A percentile compares a stretch with the other conserved stretches of the same genome.
phyloP scores from a whole-genome alignment of 2,329 filamentous ascomycete genomes.

The Aspergillus ibericus region DNA sequence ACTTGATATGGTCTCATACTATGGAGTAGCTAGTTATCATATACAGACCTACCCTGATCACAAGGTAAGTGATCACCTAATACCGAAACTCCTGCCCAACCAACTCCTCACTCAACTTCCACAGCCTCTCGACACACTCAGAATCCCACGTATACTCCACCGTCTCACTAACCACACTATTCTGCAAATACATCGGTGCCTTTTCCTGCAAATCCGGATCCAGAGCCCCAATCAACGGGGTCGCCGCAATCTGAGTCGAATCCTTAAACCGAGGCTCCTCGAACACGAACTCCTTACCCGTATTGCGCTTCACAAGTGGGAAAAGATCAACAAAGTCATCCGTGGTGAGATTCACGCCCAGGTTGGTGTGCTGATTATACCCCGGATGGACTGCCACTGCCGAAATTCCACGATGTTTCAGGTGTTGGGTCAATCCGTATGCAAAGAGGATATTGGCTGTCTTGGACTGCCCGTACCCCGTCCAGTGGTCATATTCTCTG shows the following conservation, averaged over 20 bases:
- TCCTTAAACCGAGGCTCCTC: slow-evolving; percentile 2
- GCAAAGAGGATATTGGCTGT: background rate
- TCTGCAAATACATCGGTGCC: slow-evolving; percentile 1
- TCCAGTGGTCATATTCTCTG: slow-evolving; percentile 4
- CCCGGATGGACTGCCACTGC: background rate
- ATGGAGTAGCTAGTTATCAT: too few relatives aligned
- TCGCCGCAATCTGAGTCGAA: background rate
- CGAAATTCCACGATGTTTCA: background rate
- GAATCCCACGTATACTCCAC: slow-evolving; percentile 2
- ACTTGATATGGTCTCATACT: too few relatives aligned
- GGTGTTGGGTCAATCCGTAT: background rate
- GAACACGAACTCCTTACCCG: background rate
- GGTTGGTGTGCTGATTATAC: background rate
- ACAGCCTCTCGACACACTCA: background rate
- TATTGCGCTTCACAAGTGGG: background rate
- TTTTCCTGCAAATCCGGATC: background rate
- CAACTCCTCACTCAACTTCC: slow-evolving; percentile 7
- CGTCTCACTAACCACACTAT: background rate
- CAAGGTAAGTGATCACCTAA: background rate
- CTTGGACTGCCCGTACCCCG: background rate
- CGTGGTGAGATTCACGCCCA: background rate
- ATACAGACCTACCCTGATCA: too few relatives aligned
- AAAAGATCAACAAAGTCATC: background rate
- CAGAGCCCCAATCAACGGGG: slow-evolving; percentile 1
- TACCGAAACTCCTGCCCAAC: slow-evolving; percentile 1